A percentile compares a stretch with the other conserved stretches of the same genome.
Evolutionary conservation across 192 early-diverging fungal species (phyloP).

Genomic region (Coemansia sp.): DNA sequence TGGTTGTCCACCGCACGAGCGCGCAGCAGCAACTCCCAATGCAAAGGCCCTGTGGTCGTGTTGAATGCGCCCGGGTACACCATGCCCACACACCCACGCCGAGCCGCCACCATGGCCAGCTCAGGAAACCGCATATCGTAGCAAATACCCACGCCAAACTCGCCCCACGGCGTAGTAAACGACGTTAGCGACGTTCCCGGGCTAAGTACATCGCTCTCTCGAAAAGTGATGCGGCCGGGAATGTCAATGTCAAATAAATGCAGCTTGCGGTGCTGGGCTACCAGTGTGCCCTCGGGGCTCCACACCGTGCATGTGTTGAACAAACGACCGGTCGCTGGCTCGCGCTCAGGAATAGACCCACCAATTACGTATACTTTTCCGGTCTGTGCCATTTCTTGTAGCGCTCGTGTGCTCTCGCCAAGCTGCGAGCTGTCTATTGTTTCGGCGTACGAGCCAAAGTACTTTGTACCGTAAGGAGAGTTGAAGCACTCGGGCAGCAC

Average conservation of each 20-base stretch:
- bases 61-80: slow-evolving; percentile 98
- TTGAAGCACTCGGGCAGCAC: slow-evolving; percentile 99
- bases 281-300: slow-evolving; percentile 60
- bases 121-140: slow-evolving; percentile 99
- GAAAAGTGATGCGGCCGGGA: slow-evolving; percentile 88
- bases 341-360: slow-evolving; percentile 88
- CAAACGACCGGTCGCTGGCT: slow-evolving; percentile 53
- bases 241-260: slow-evolving; percentile 98
- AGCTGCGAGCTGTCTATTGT: slow-evolving; percentile 53
- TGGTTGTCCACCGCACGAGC: slow-evolving; percentile 91
- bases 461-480: slow-evolving; percentile 90
- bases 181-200: slow-evolving; percentile 76
- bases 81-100: slow-evolving; percentile 85
- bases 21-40: slow-evolving; percentile 89
- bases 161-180: slow-evolving; percentile 79
- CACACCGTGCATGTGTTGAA: slow-evolving; percentile 87
- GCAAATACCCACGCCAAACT: slow-evolving; percentile 91
- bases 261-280: slow-evolving; percentile 75
- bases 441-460: slow-evolving; percentile 93
- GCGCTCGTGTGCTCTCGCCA: slow-evolving; percentile 68
- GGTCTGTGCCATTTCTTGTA: slow-evolving; percentile 85
- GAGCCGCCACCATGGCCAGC: slow-evolving; percentile 89
- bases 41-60: slow-evolving; percentile 90
- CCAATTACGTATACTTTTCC: slow-evolving; percentile 84
- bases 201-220: slow-evolving; percentile 82